Evolutionary conservation across 192 early-diverging fungal genomes (phyloP).

Genomic region (Funneliformis geosporum): DNA sequence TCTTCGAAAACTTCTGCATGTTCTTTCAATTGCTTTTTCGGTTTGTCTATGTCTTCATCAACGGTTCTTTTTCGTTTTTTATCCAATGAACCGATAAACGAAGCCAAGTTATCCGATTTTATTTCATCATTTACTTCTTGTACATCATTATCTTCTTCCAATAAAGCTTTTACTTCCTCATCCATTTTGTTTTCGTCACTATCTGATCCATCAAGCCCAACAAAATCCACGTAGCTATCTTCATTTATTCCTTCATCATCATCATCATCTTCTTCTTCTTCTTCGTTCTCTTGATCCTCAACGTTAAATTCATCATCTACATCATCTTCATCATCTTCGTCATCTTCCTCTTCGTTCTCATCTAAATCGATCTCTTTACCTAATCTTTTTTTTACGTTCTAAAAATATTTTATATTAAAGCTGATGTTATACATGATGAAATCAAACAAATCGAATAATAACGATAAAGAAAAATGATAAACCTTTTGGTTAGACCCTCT

Average conservation of each 20-base stretch:
- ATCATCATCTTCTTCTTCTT: neutral
- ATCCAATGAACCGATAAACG: conserved; percentile 69
- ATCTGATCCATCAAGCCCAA: neutral
- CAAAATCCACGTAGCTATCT: neutral
- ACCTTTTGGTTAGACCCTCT: neutral
- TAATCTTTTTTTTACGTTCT: neutral
- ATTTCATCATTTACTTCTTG: conserved; percentile 50
- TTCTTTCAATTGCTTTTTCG: conserved; percentile 60
- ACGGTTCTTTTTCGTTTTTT: conserved; percentile 52
- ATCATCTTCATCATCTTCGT: neutral
- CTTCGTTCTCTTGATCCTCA: neutral
- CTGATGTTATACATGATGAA: neutral
- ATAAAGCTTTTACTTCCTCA: conserved; percentile 41
- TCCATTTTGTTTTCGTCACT: conserved; percentile 14
- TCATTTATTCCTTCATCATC: too few relatives aligned
- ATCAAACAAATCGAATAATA: neutral
- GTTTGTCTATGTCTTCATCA: conserved; percentile 41
- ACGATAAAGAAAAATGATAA: neutral
- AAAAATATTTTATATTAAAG: neutral
- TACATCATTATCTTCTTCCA: conserved; percentile 43
- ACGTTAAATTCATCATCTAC: neutral
- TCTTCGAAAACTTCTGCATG: conserved; percentile 71
- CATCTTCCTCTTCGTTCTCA: neutral
- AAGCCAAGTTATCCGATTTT: conserved; percentile 55
- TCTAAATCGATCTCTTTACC: neutral